These are phyloP conservation scores for Closterium sp. DNA, from an alignment of 139 green algal genomes.

Conservation along the genomic window DNA sequence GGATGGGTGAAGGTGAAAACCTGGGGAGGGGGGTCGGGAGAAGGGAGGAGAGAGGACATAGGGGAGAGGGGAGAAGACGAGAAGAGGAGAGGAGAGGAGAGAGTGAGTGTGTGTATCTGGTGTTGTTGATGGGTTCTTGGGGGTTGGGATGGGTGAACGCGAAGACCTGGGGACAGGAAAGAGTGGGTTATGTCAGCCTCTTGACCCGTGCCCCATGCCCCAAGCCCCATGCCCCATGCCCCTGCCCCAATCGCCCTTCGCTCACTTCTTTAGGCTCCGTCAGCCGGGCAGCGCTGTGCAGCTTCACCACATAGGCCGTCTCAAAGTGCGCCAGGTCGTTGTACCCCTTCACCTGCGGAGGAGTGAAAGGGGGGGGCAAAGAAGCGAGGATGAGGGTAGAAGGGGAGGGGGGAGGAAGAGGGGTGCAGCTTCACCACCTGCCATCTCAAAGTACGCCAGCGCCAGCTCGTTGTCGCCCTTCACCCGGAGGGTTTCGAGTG, in stretches of 20 bases:
- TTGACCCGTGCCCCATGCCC: too few relatives aligned
- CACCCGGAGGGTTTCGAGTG: too few relatives aligned
- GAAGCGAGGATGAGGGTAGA: background rate
- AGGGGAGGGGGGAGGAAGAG: background rate
- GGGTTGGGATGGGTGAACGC: conserved; percentile 84
- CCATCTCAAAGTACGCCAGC: too few relatives aligned
- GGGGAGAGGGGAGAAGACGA: background rate
- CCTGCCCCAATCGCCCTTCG: background rate
- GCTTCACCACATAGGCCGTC: conserved; percentile 92
- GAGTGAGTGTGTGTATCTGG: conserved; percentile 46
- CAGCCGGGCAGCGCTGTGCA: conserved; percentile 61
- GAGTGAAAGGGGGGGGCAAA: conserved; percentile 8
- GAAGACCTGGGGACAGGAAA: conserved; percentile 77
- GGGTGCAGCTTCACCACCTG: too few relatives aligned
- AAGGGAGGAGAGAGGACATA: background rate
- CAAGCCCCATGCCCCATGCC: too few relatives aligned
- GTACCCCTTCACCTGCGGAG: conserved; percentile 54
- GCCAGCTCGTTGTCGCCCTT: too few relatives aligned
- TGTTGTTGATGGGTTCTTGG: conserved; percentile 71
- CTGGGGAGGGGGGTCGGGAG: background rate
- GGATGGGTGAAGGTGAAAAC: conserved; percentile 91
- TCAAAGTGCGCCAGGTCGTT: conserved; percentile 88
- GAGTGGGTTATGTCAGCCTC: too few relatives aligned
- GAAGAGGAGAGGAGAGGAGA: background rate
- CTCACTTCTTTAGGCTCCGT: conserved; percentile 31